Evolutionary conservation across 2,329 filamentous ascomycete genomes (phyloP), one percentile per base, ranked within the genome.

Genomic region (Byssochlamys sp.): DNA sequence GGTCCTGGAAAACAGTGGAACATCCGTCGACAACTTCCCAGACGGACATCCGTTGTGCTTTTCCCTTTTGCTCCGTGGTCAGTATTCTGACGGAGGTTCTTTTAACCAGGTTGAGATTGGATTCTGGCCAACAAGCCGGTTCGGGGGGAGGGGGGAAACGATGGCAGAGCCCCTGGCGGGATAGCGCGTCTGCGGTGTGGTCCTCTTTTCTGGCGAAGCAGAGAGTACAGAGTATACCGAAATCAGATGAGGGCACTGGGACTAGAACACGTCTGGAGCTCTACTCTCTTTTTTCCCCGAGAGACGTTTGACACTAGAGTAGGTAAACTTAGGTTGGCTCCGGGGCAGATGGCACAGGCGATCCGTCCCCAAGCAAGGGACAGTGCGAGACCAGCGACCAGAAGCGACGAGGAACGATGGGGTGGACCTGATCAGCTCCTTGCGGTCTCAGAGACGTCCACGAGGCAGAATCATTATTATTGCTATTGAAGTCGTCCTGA

Each of bases 331-430:
- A 45, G 39, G 39, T 45, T 19, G 39, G n/a, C 39, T 28, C 49
- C 27, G 24, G 49, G 49, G 49, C 49, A 51, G 49, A 51, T 51
- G 27, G 49, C 49, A 24, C 25, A 51, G 49, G 12, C 49, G 49
- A 51, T 51, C 49, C 24, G 49, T 51, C 49, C 39, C 49, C 49
- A 51, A 51, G 49, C 49, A 51, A 51, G 49, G 49, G 49, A 51
- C 39, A 45, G 39, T 45, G 39, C 39, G 39, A 45, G 39, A 45
- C 39, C 14, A 45, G 35, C 35, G 35, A 45, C 35, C 39, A 45
- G 39, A 45, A 45, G 39, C 39, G 39, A 45, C 39, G 39, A 45
- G n/a, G 39, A 45, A 45, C 35, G 39, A 45, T 45, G 39, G n/a
- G n/a, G 39, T 45, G 39, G 39, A n/a, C 39, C 39, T 45, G 39